phyloP scores from a whole-genome alignment of 164 flowering plant genomes.

The Tetracentron sinense region DNA sequence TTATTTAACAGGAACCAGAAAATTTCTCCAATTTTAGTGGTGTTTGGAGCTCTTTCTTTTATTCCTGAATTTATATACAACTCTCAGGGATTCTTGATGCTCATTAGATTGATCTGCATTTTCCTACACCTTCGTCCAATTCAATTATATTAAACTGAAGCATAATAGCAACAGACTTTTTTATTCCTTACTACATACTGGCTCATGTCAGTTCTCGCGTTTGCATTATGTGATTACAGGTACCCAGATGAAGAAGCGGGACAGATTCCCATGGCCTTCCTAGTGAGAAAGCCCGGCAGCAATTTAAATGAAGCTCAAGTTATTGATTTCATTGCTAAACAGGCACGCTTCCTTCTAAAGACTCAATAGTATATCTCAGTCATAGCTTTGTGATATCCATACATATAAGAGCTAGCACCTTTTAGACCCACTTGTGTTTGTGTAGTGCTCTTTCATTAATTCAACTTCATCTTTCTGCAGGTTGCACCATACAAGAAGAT shows the following conservation, averaged over 20 bases:
- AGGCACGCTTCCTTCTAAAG: conserved; percentile 15
- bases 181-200: not conserved
- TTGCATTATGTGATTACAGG: conserved; percentile 18
- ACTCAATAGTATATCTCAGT: no score
- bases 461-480: conserved; percentile 27
- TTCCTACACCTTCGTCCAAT: no score
- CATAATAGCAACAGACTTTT: no score
- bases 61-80: no score
- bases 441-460: no score
- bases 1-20: no score
- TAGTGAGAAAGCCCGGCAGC: conserved; percentile 35
- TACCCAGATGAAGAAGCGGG: conserved; percentile 59
- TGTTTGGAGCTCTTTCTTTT: not conserved
- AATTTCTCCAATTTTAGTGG: no score
- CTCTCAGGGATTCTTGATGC: not conserved
- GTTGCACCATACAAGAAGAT: conserved; percentile 90
- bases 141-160: no score
- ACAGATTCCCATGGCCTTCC: conserved; percentile 46
- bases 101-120: no score
- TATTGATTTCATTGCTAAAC: conserved; percentile 34
- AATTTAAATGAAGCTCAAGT: conserved; percentile 22
- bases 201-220: not conserved
- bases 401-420: no score
- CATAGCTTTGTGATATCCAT: no score
- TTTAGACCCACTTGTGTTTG: no score